phyloP scores from a whole-genome alignment of 768 basidiomycete species.

The Trametes maxima region DNA sequence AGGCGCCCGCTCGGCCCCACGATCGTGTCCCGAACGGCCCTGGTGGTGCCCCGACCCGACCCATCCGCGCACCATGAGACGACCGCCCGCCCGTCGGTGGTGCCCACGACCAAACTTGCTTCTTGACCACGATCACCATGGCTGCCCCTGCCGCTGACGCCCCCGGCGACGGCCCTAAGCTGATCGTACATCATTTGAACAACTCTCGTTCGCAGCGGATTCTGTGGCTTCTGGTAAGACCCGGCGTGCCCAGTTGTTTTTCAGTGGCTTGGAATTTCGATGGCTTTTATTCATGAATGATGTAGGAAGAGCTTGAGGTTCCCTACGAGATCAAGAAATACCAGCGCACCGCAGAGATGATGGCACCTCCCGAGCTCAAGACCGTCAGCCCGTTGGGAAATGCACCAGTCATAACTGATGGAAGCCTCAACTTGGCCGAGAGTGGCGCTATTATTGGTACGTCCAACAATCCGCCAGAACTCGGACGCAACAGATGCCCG shows the following conservation, averaged over 20 bases:
- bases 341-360: slow-evolving; percentile 26
- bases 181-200: slow-evolving; percentile 47
- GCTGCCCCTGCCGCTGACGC: background rate
- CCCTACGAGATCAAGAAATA: slow-evolving; percentile 41
- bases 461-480: slow-evolving; percentile 2
- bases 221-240: slow-evolving; percentile 46
- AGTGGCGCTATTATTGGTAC: slow-evolving; percentile 41
- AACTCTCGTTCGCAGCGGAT: slow-evolving; percentile 53
- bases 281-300: background rate
- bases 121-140: slow-evolving; percentile 16
- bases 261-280: too few relatives aligned
- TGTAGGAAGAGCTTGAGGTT: slow-evolving; percentile 52
- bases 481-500: background rate
- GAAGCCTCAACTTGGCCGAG: slow-evolving; percentile 39
- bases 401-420: slow-evolving; percentile 43
- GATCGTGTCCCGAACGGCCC: background rate
- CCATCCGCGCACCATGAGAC: background rate
- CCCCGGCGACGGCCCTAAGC: slow-evolving; percentile 6
- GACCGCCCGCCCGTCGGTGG: background rate
- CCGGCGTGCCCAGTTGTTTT: background rate
- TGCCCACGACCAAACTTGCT: background rate
- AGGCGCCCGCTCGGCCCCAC: background rate
- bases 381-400: slow-evolving; percentile 39
- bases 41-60: background rate
- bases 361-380: slow-evolving; percentile 37